A percentile compares a stretch with the other conserved stretches of the same genome.
Evolutionary conservation across 225 moss, liverwort and hornwort genomes (phyloP).

Genomic region (Marchantia polymorpha): DNA sequence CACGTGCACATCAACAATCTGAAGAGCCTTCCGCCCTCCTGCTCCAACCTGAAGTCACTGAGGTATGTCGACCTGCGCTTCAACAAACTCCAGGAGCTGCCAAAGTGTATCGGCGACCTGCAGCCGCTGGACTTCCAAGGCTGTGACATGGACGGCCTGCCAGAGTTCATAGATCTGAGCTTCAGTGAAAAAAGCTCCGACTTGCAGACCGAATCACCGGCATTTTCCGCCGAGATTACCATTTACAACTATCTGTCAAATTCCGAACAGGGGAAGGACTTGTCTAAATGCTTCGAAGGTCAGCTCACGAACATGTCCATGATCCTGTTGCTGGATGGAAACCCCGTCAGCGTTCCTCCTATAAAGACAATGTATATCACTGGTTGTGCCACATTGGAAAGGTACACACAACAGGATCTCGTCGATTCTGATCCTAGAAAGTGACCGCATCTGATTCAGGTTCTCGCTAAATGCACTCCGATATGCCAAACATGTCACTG

Average conservation of each 20-base stretch:
- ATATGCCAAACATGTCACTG: too few species aligned
- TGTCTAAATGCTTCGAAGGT: not conserved
- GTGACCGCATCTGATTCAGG: too few species aligned
- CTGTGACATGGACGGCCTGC: not conserved
- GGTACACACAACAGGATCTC: not conserved
- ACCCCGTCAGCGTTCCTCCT: not conserved
- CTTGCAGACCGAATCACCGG: not conserved
- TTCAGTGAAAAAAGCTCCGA: not conserved
- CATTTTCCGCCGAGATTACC: not conserved
- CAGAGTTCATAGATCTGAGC: not conserved
- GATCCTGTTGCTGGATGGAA: not conserved
- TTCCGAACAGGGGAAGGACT: not conserved
- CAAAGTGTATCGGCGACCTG: not conserved
- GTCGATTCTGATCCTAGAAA: too few species aligned
- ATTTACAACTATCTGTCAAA: not conserved
- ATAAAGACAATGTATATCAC: not conserved
- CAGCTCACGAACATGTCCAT: not conserved
- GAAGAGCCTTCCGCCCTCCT: not conserved
- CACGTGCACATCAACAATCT: not conserved
- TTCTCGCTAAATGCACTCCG: too few species aligned
- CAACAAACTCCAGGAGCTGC: not conserved
- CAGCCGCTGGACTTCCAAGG: not conserved
- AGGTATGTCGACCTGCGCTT: not conserved
- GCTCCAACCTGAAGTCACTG: not conserved
- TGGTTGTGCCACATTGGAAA: not conserved